Percentiles rank a stretch among this genome's conserved stretches.
Evolutionary conservation across 768 basidiomycete species (phyloP).

Genomic region (Dentipellis sp.): DNA sequence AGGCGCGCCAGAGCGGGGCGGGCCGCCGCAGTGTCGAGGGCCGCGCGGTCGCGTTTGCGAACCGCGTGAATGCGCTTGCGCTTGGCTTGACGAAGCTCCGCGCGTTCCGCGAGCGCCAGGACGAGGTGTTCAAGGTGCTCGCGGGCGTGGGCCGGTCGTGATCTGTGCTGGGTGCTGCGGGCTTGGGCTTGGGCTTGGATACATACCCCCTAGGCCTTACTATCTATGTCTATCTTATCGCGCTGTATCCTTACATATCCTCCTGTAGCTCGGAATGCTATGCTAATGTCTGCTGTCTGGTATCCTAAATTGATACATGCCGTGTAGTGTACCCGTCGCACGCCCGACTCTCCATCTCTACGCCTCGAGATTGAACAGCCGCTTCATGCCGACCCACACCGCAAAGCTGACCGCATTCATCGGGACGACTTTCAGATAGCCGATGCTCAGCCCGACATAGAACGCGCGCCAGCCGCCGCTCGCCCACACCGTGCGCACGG

Average conservation of each 20-base stretch:
- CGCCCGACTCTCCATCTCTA: neutral
- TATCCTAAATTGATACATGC: neutral
- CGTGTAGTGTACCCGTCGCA: no score
- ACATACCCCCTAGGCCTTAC: neutral
- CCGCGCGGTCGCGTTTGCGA: conserved; percentile 61
- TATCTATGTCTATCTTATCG: neutral
- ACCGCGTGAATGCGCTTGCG: conserved; percentile 67
- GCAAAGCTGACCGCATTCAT: conserved; percentile 92
- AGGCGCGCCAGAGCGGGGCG: conserved; percentile 24
- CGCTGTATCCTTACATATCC: neutral
- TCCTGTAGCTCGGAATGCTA: neutral
- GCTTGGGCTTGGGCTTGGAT: neutral
- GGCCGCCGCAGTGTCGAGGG: conserved; percentile 54
- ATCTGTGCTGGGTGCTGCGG: neutral
- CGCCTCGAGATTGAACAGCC: conserved; percentile 27
- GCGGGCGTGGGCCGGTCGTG: conserved; percentile 25
- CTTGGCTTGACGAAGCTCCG: conserved; percentile 59
- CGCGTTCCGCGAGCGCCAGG: conserved; percentile 67
- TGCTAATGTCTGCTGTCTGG: neutral
- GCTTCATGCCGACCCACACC: conserved; percentile 80
- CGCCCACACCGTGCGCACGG: conserved; percentile 54
- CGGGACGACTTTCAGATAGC: conserved; percentile 89
- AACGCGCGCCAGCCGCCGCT: conserved; percentile 79
- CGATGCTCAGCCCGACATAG: conserved; percentile 85
- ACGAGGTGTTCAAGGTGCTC: conserved; percentile 60